Base-by-base conservation (phyloP, 768 basidiomycete genomes). In the Auricularia sp. region DNA sequence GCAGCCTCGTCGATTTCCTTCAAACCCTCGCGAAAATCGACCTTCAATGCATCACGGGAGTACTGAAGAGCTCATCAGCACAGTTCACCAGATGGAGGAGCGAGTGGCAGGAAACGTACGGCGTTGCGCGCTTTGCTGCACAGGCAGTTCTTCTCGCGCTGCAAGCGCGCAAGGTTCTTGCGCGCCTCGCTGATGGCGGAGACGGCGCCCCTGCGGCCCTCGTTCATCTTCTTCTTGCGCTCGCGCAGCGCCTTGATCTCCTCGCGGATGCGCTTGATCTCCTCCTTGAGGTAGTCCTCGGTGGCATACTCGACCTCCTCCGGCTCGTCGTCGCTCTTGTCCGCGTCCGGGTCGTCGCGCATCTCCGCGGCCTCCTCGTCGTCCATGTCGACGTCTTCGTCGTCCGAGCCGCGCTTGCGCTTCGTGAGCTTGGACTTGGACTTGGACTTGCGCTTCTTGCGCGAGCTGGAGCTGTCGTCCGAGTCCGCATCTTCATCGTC, bases 1-100 rank as follows among this genome's bases (percentile, higher is more conserved):
- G 79, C 81, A 35, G 82, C 79, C 68, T 85, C 83, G 69, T 86
- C 85, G 1, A 86, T 72, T 39, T 85, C 83, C 67, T 83, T 85
- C 62, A 86, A 68, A 14, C 85, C 85, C 2, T 75, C 71, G 42
- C 85, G 77, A 72, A 87, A 86, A 66, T 86, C 85, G 67, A 83
- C 81, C 67, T 85, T 85, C 56, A 86, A 71, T 4, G 82, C 79
- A 59, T 82, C 82, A 16, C 78, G 77, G 34, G 85, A 85, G 67
- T 78, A 85, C 83, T 86, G 54, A 0, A 21, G 29, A 29, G 29
- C 39, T 7, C 3, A 42, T 7, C 6, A 18, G 21, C 36, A 33
- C 45, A 51, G 36, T 66, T 13, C 68, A 51, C 69, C 21, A 61
- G 64, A 51, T 45, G 5, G 24, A 47, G 18, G 16, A 56, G 21